Evolutionary conservation across 495 filamentous ascomycete genomes (phyloP).

Genomic region (Hypoxylon subgilvum): DNA sequence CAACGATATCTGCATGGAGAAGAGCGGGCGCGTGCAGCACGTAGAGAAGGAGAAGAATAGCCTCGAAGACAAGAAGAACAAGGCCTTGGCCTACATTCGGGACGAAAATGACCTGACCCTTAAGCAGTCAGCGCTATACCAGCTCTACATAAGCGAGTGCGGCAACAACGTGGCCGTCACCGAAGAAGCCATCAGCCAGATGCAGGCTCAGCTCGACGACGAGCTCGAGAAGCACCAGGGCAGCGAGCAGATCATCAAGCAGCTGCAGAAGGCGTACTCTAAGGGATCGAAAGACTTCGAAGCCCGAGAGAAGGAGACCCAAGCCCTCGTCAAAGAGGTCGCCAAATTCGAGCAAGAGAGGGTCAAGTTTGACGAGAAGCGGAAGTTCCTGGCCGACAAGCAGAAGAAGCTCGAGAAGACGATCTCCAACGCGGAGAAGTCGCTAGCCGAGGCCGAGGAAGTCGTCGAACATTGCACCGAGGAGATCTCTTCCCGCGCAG

Average conservation of each 20-base stretch:
- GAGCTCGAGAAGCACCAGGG: constrained; percentile 93
- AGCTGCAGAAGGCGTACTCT: constrained; percentile 84
- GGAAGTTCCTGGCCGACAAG: constrained; percentile 87
- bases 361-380: constrained; percentile 97
- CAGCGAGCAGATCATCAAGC: constrained; percentile 88
- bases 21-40: constrained; percentile 91
- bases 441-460: constrained; percentile 74
- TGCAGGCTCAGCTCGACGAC: constrained; percentile 84
- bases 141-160: constrained; percentile 86
- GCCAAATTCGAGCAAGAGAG: constrained; percentile 91
- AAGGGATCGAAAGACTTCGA: constrained; percentile 80
- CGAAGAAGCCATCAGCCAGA: constrained; percentile 85
- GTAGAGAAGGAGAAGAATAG: constrained; percentile 95
- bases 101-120: constrained; percentile 91
- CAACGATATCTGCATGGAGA: constrained; percentile 93
- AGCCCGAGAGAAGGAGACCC: constrained; percentile 77
- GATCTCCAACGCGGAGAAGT: constrained; percentile 66
- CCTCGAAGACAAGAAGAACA: constrained; percentile 95
- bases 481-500: constrained; percentile 76
- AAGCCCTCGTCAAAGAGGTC: constrained; percentile 84
- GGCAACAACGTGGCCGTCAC: constrained; percentile 87
- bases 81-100: constrained; percentile 83
- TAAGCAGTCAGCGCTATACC: constrained; percentile 89
- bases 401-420: constrained; percentile 94
- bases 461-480: constrained; percentile 75